Evolutionary conservation across 2,329 filamentous ascomycete species (phyloP).

Genomic region (Cladosporium sphaerospermum): DNA sequence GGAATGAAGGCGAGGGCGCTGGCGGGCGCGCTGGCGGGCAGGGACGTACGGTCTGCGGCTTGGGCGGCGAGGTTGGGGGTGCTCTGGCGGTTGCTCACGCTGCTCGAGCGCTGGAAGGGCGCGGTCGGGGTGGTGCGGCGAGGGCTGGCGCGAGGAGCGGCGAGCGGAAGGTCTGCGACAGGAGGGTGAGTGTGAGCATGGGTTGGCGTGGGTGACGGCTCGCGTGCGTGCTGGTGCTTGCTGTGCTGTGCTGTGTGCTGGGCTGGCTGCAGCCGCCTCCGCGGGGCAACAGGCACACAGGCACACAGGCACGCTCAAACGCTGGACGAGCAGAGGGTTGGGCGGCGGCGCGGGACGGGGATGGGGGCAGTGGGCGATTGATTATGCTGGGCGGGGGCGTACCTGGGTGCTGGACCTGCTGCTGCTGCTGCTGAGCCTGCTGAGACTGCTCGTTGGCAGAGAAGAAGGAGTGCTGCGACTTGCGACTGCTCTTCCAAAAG

Average conservation of each 20-base stretch:
- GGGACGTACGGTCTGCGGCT: conserved; percentile 4
- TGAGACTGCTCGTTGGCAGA: background rate
- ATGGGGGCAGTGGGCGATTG: background rate
- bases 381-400: background rate
- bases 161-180: conserved; percentile 6
- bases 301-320: background rate
- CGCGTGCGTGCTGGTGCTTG: background rate
- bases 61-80: background rate
- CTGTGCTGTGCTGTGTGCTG: background rate
- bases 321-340: background rate
- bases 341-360: too few relatives aligned
- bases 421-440: background rate
- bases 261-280: background rate
- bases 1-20: background rate
- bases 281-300: background rate
- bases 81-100: background rate
- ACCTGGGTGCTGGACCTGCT: conserved; percentile 6
- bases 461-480: conserved; percentile 9
- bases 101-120: conserved; percentile 6
- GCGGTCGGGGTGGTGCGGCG: background rate
- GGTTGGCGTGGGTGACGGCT: background rate
- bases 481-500: conserved; percentile 9
- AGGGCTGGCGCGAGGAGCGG: background rate
- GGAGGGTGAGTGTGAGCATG: background rate
- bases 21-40: background rate